phyloP scores from a whole-genome alignment of 1,284 basidiomycete genomes.

The Ceraceosorus guamensis region DNA sequence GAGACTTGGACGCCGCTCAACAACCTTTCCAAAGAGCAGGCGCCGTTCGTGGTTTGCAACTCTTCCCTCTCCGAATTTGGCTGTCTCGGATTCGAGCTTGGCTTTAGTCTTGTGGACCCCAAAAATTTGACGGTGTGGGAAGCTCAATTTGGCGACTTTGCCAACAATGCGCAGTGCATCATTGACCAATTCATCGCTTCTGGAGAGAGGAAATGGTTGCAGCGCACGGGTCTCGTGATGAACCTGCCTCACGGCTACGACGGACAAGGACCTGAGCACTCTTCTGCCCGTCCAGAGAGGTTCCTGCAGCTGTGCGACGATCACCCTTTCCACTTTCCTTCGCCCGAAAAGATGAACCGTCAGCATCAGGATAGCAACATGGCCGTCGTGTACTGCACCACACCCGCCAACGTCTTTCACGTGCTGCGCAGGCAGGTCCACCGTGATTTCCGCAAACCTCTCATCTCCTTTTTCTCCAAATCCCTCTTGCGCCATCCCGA shows the following conservation, averaged over 20 bases:
- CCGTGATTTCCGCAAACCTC: slow-evolving; percentile 47
- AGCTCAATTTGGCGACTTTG: slow-evolving; percentile 93
- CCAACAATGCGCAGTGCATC: slow-evolving; percentile 73
- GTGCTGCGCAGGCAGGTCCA: slow-evolving; percentile 47
- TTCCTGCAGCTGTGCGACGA: slow-evolving; percentile 98
- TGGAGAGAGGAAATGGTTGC: slow-evolving; percentile 96
- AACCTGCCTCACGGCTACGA: slow-evolving; percentile 88
- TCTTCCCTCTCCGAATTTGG: slow-evolving; percentile 95
- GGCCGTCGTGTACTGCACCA: slow-evolving; percentile 91
- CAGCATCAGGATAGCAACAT: slow-evolving; percentile 99
- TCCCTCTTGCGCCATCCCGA: slow-evolving; percentile 84
- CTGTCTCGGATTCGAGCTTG: slow-evolving; percentile 91
- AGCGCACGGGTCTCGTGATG: slow-evolving; percentile 86
- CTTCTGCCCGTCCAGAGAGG: slow-evolving; percentile 87
- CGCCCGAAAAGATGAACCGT: slow-evolving; percentile 78
- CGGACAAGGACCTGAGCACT: slow-evolving; percentile 98
- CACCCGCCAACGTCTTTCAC: slow-evolving; percentile 49
- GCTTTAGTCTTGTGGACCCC: slow-evolving; percentile 95
- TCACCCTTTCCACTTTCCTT: slow-evolving; percentile 85
- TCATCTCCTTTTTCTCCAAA: slow-evolving; percentile 92
- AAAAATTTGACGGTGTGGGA: slow-evolving; percentile 95
- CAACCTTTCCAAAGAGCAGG: slow-evolving; percentile 78
- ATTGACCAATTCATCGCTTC: slow-evolving; percentile 99
- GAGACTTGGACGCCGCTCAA: slow-evolving; percentile 81
- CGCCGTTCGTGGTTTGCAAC: slow-evolving; percentile 89